Base-by-base conservation (phyloP, 305 asterid species). In the Fraxinus greggii region DNA sequence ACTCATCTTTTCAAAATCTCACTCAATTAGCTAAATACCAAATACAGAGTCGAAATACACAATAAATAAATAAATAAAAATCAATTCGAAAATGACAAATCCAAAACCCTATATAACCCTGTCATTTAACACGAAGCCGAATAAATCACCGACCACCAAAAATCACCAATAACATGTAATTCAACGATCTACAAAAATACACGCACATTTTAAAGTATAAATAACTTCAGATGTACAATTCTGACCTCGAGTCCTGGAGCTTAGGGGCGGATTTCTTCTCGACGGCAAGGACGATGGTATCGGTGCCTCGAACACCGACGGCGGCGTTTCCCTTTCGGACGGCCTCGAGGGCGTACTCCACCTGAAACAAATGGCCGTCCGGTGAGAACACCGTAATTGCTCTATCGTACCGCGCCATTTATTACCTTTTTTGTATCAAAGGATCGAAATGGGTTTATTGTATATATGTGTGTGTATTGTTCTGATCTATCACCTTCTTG, bases 331-430 rank as follows among this genome's bases (percentile, higher is more conserved):
- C 97, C 84, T 95, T 95, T 10, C 98, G 95, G 24, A 95, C 98
- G 77, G 98, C 99, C 86, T 95, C 99, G 76, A 95, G 95, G 72
- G 99, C 98, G 89, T 95, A 94, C 81, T 95, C 98, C 32, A 94
- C 99, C 91, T 95, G 99, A 75, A 94, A 94, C 8, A 92, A 90
- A 80, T 95, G 98, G 21, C 99, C 99, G 81, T 93, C 99, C 67
- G 99, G 99, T 56, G 99, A 94, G 93, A 95, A 95, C 7, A 94
- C 99, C 0, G 99, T 94, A 72, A 95, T 94, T 36, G 99, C 98
- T 90, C 98, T 88, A 59, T 95, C 99, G 61, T 94, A 94, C 85
- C 99, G 84, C 51, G 98, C 98, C 98, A 95, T 95, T 4, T 70
- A 63, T 75, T 78, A 74, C 78, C 23, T 26, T 4, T 56, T 31